Evolutionary conservation across 768 basidiomycete species (phyloP).

Genomic region (Boletus speciosus): DNA sequence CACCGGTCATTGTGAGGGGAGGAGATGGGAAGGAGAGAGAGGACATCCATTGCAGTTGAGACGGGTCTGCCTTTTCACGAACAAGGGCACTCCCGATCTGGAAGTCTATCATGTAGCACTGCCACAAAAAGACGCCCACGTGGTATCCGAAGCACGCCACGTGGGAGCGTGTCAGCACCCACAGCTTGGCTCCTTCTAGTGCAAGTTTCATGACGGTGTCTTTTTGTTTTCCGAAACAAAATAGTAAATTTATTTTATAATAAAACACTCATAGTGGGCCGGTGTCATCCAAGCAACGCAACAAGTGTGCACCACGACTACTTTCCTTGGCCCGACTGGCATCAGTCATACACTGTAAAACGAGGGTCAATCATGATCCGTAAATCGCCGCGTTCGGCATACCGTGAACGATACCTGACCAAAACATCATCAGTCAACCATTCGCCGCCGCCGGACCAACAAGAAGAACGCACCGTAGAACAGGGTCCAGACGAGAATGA

Average conservation of each 20-base stretch:
- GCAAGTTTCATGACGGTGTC: slow-evolving; percentile 10
- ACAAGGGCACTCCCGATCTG: slow-evolving; percentile 43
- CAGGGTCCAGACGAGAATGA: slow-evolving; percentile 90
- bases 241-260: not conserved
- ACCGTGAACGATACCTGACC: slow-evolving; percentile 48
- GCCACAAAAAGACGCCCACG: slow-evolving; percentile 32
- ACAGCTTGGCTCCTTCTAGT: slow-evolving; percentile 9
- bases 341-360: slow-evolving; percentile 41
- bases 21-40: slow-evolving; percentile 17
- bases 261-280: not conserved
- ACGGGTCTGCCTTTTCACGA: slow-evolving; percentile 32
- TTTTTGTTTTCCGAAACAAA: not conserved
- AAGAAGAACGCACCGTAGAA: slow-evolving; percentile 68
- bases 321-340: too few species aligned
- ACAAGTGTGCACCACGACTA: too few species aligned
- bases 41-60: slow-evolving; percentile 10
- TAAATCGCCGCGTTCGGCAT: slow-evolving; percentile 11
- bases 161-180: slow-evolving; percentile 29
- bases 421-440: not conserved
- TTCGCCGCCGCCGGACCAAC: not conserved
- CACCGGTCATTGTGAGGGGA: slow-evolving; percentile 31
- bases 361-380: slow-evolving; percentile 12
- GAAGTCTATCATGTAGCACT: slow-evolving; percentile 29
- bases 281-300: not conserved
- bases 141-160: slow-evolving; percentile 32